phyloP scores from a whole-genome alignment of 2,329 filamentous ascomycete species.

The Ophidiomyces ophidiicola region DNA sequence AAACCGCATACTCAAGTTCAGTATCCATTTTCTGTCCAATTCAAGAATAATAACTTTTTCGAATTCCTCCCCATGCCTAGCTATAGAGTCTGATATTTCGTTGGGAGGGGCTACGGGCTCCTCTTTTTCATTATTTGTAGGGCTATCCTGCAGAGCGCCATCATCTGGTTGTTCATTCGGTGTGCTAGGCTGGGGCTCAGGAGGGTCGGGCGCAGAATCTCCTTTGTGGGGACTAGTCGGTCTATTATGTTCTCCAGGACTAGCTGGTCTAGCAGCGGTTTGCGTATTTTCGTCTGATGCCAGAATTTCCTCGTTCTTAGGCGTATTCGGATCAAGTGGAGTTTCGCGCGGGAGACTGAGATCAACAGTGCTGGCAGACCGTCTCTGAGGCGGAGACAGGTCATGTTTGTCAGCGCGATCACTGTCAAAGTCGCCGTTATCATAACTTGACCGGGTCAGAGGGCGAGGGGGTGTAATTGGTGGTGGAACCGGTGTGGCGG shows the following conservation, averaged over 20 bases:
- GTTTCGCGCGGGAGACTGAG: neutral
- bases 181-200: slow-evolving; percentile 29
- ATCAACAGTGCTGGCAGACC: slow-evolving; percentile 3
- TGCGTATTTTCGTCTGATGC: slow-evolving; percentile 45
- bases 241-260: slow-evolving; percentile 44
- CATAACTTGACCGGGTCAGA: neutral
- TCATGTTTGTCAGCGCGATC: slow-evolving; percentile 11
- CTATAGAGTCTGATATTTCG: slow-evolving; percentile 29
- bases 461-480: slow-evolving; percentile 6
- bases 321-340: too few species aligned
- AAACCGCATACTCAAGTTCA: slow-evolving; percentile 98
- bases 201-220: slow-evolving; percentile 30
- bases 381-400: slow-evolving; percentile 1
- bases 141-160: slow-evolving; percentile 20
- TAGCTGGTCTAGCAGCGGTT: slow-evolving; percentile 54
- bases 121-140: too few species aligned
- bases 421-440: slow-evolving; percentile 9
- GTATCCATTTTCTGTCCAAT: slow-evolving; percentile 79
- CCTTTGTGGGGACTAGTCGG: slow-evolving; percentile 35
- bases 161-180: slow-evolving; percentile 32
- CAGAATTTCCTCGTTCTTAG: slow-evolving; percentile 58
- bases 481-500: slow-evolving; percentile 2
- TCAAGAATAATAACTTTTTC: slow-evolving; percentile 39
- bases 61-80: slow-evolving; percentile 18
- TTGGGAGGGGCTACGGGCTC: slow-evolving; percentile 40